A percentile compares a stretch with the other conserved stretches of the same genome.
phyloP scores from a whole-genome alignment of 495 filamentous ascomycete genomes.

The Penicillium alfredii region DNA sequence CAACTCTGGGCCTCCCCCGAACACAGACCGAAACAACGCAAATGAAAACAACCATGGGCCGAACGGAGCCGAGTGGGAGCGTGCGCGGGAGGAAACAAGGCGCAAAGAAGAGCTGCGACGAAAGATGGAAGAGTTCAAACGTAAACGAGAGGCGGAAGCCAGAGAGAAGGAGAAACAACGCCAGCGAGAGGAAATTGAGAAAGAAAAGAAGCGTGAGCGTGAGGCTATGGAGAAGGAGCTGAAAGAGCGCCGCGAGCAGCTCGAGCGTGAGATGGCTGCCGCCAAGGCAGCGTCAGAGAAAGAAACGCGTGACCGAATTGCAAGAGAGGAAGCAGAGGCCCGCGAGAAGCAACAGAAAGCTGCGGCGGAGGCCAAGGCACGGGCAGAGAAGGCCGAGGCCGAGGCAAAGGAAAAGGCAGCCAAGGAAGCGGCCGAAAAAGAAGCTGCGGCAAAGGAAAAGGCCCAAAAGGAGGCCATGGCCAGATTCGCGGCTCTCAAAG shows the following conservation, averaged over 20 bases:
- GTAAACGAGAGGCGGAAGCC: conserved; percentile 42
- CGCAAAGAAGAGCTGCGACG: conserved; percentile 45
- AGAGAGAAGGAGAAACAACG: conserved; percentile 39
- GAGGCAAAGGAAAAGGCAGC: conserved; percentile 31
- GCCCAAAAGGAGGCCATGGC: conserved; percentile 45
- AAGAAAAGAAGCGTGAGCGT: conserved; percentile 39
- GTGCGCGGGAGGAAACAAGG: conserved; percentile 62
- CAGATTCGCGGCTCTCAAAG: conserved; percentile 41
- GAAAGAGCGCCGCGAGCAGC: conserved; percentile 43
- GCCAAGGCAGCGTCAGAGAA: conserved; percentile 42
- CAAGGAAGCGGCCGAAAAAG: conserved; percentile 41
- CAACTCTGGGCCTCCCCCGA: conserved; percentile 21
- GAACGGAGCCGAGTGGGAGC: conserved; percentile 58
- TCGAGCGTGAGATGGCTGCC: conserved; percentile 43
- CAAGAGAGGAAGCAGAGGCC: conserved; percentile 32
- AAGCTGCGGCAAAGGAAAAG: conserved; percentile 38
- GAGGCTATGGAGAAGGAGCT: conserved; percentile 48
- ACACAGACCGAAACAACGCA: conserved; percentile 11
- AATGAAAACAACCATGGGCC: conserved; percentile 16
- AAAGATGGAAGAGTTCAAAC: conserved; percentile 61
- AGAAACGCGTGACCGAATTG: conserved; percentile 37
- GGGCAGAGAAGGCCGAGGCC: conserved; percentile 37
- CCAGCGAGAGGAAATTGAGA: conserved; percentile 38
- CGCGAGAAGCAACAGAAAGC: conserved; percentile 25
- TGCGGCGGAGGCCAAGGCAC: conserved; percentile 30